Evolutionary conservation across 2,329 filamentous ascomycete genomes (phyloP).

Genomic region (Westerdykella ornata): DNA sequence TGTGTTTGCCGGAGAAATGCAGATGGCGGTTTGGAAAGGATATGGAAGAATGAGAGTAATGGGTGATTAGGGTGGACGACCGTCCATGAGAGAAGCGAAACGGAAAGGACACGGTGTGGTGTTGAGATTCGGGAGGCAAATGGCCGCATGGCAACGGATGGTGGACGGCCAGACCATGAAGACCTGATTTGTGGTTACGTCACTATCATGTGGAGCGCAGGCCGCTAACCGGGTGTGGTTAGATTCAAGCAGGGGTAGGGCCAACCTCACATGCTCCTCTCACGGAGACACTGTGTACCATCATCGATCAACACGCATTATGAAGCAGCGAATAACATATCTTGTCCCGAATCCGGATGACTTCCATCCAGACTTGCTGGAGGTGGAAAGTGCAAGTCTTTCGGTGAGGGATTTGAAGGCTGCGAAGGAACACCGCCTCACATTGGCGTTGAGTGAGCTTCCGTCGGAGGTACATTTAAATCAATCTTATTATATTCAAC

Average conservation of each 20-base stretch:
- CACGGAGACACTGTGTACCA: neutral
- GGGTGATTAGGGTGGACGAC: neutral
- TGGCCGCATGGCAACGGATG: neutral
- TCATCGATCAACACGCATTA: constrained; percentile 28
- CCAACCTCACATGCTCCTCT: neutral
- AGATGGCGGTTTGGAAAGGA: neutral
- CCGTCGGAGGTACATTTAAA: constrained; percentile 52
- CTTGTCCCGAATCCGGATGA: constrained; percentile 59
- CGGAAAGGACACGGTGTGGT: constrained; percentile 23
- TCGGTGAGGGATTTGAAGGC: constrained; percentile 57
- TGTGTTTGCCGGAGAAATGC: constrained; percentile 1
- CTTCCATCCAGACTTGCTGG: constrained; percentile 58
- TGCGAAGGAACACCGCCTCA: constrained; percentile 72
- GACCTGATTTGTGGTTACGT: constrained; percentile 17
- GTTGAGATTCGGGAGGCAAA: neutral
- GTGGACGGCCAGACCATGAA: constrained; percentile 1
- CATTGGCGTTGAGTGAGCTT: constrained; percentile 65
- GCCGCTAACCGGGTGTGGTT: neutral
- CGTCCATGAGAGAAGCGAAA: constrained; percentile 17
- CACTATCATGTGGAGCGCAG: neutral
- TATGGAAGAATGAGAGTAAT: neutral
- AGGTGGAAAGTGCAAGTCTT: constrained; percentile 49
- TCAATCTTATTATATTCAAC: neutral
- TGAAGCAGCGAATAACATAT: constrained; percentile 74
- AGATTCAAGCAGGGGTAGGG: neutral